Base-by-base conservation (phyloP, 805 yeast genomes). In the Sungouiozyma intestinalis region DNA sequence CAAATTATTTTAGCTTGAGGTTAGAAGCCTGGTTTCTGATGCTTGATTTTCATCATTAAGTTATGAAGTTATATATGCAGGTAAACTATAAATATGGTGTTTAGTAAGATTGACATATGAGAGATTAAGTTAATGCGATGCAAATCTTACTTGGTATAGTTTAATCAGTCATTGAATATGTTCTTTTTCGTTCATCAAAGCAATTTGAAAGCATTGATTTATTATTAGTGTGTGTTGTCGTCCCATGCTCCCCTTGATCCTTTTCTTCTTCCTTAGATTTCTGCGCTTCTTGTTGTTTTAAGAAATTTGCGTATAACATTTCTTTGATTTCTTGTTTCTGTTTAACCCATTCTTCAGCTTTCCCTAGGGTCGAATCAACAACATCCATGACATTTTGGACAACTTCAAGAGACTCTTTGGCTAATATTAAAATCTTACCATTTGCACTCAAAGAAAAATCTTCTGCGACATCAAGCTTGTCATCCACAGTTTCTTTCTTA, bases 321-420 rank as follows among this genome's bases (percentile, higher is more conserved):
- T 61, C 63, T 36, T 60, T 58, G 18, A 57, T 45, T 42, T 65
- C 66, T 54, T 60, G 74, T 62, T 49, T 73, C 60, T 51, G 70
- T 63, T 64, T 67, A 3, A 77, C 74, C 97, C 97, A 90, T 18
- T 71, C 67, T 58, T 92, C 97, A 1, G 96, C 96, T 49, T 80
- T 79, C 38, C 76, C 80, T 41, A 90, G 67, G 40, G 87, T 87
- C 38, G 84, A 88, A 56, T 84, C 90, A 51, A 94, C 86, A 5
- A 88, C 88, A 40, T 72, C 73, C 49, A 87, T 86, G 16, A 90
- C 80, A 44, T 83, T 82, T 34, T 80, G 73, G 32, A 90, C 81
- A 86, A 88, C 84, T 35, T 83, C 92, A 38, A 90, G 65, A 0
- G 95, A 81, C 60, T 92, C 98, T 49, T 82, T 81, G 0, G 97